phyloP scores from a whole-genome alignment of 116 monocot species.

The Iris pallida region DNA sequence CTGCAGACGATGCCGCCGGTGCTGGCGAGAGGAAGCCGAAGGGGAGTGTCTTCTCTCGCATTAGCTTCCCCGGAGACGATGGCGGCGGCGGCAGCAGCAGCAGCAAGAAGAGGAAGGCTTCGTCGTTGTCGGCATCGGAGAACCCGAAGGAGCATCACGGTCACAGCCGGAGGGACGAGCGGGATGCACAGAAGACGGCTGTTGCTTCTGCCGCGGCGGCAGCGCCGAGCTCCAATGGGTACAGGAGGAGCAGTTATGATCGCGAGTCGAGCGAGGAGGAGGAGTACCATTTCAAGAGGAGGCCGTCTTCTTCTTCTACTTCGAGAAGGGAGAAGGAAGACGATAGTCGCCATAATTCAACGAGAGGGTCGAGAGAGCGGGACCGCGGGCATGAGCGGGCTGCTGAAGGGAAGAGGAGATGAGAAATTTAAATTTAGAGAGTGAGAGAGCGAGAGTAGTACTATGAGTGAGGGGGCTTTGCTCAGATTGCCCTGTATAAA shows the following conservation, averaged over 20 bases:
- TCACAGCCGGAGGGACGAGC: slow-evolving; percentile 4
- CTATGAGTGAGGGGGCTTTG: no score
- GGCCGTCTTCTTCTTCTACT: slow-evolving; percentile 24
- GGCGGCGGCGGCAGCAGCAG: slow-evolving; percentile 15
- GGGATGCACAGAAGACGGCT: not conserved
- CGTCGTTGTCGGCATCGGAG: slow-evolving; percentile 32
- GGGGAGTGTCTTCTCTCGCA: slow-evolving; percentile 91
- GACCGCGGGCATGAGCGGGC: slow-evolving; percentile 11
- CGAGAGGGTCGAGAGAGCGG: slow-evolving; percentile 29
- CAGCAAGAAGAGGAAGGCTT: slow-evolving; percentile 41
- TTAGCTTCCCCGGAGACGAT: slow-evolving; percentile 66
- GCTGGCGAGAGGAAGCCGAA: slow-evolving; percentile 51
- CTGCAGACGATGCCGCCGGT: not conserved
- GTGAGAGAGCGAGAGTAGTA: no score
- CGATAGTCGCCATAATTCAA: slow-evolving; percentile 9
- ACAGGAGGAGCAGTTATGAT: slow-evolving; percentile 35
- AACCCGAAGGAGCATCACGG: slow-evolving; percentile 28
- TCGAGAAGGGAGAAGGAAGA: slow-evolving; percentile 21
- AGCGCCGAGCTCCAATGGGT: slow-evolving; percentile 3
- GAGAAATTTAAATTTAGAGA: not conserved
- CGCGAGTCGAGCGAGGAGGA: slow-evolving; percentile 41
- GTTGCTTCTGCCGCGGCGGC: not conserved
- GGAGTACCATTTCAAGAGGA: slow-evolving; percentile 89
- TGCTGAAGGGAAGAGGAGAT: slow-evolving; percentile 12
- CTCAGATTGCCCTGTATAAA: no score